A percentile compares a stretch with the other conserved stretches of the same genome.
Conservation (phyloP, 2,329 filamentous ascomycete species). For the Pseudocercospora cruenta region DNA sequence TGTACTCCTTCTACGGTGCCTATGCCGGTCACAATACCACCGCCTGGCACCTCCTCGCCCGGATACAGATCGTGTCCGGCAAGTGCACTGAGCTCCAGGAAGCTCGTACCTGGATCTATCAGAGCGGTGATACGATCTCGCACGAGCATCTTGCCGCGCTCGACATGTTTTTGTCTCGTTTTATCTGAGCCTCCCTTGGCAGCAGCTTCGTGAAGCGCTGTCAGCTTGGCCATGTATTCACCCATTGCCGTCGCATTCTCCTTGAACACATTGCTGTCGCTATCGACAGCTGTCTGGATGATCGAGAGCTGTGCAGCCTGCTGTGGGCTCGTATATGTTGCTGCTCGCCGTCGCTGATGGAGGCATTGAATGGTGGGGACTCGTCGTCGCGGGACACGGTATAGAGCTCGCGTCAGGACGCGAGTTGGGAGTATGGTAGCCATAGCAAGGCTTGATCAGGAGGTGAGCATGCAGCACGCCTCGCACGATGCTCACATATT, state of each 20-base stretch:
- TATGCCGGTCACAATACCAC: slow-evolving; percentile 89
- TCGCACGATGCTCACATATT: neutral
- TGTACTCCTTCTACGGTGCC: slow-evolving; percentile 87
- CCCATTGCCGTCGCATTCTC: slow-evolving; percentile 81
- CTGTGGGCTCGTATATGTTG: slow-evolving; percentile 78
- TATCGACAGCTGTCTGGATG: slow-evolving; percentile 75
- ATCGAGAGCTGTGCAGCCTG: slow-evolving; percentile 83
- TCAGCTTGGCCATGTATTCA: slow-evolving; percentile 69
- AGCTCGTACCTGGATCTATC: slow-evolving; percentile 85
- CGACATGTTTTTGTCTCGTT: slow-evolving; percentile 83
- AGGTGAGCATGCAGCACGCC: neutral
- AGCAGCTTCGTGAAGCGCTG: slow-evolving; percentile 66
- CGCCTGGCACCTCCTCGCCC: slow-evolving; percentile 84
- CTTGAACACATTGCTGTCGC: slow-evolving; percentile 74
- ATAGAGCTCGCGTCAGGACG: slow-evolving; percentile 20
- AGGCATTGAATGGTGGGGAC: slow-evolving; percentile 23
- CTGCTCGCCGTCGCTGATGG: slow-evolving; percentile 52
- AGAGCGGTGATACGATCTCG: slow-evolving; percentile 85
- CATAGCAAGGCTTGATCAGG: slow-evolving; percentile 12
- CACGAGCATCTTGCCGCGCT: slow-evolving; percentile 90
- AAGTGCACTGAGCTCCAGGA: slow-evolving; percentile 90
- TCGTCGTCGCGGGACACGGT: slow-evolving; percentile 23
- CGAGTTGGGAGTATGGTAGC: slow-evolving; percentile 21
- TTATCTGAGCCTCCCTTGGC: slow-evolving; percentile 78
- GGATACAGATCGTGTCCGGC: slow-evolving; percentile 85